Percentiles rank a stretch among this genome's conserved stretches.
These are phyloP conservation scores for Globisporangium perplexum DNA, from an alignment of 352 stramenopile genomes.

Conservation along the genomic window DNA sequence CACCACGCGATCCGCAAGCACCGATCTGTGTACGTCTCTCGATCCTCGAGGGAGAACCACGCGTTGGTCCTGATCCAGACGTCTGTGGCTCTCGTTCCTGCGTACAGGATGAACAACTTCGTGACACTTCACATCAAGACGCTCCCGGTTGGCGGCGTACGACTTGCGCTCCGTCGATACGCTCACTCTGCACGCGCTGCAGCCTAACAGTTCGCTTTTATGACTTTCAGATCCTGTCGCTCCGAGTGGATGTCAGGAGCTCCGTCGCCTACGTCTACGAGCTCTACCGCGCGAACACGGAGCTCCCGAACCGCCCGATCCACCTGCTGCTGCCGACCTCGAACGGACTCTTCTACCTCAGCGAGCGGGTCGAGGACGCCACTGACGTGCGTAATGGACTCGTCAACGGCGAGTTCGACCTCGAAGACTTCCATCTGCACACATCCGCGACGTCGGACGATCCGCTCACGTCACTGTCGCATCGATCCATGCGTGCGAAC, in stretches of 20 bases:
- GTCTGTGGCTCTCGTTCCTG: background rate
- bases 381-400: constrained; percentile 58
- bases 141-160: constrained; percentile 69
- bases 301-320: constrained; percentile 49
- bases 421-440: constrained; percentile 67
- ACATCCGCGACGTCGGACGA: constrained; percentile 2
- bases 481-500: background rate
- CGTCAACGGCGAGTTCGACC: constrained; percentile 53
- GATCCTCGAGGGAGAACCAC: background rate
- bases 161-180: background rate
- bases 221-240: constrained; percentile 34
- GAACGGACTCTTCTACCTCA: constrained; percentile 60
- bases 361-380: constrained; percentile 52
- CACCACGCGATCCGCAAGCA: constrained; percentile 48
- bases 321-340: constrained; percentile 66
- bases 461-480: background rate
- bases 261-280: constrained; percentile 72
- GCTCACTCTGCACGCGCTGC: background rate
- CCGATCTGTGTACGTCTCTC: constrained; percentile 39
- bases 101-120: constrained; percentile 40
- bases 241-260: constrained; percentile 45
- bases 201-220: background rate
- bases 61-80: background rate
- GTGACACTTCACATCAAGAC: constrained; percentile 68
- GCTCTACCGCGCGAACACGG: constrained; percentile 57